These are phyloP conservation scores for Anaeramoeba flamelloides DNA, from an alignment of 78 protist genomes.

Conservation along the genomic window DNA sequence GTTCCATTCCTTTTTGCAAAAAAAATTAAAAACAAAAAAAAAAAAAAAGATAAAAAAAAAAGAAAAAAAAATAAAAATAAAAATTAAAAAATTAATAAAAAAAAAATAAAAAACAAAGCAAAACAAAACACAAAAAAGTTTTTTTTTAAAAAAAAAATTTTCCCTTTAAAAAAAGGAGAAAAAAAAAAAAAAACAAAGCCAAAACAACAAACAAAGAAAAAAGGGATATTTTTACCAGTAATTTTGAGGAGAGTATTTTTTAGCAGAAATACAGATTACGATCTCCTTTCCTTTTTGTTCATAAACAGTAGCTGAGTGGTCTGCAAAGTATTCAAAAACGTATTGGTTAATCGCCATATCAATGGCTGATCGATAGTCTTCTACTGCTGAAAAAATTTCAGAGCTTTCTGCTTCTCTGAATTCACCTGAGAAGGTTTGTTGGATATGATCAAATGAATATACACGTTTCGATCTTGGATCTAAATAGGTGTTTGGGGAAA, in stretches of 20 bases:
- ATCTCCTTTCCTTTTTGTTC: background rate
- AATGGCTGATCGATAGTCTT: background rate
- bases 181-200: too few species aligned
- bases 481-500: background rate
- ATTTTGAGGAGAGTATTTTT: background rate
- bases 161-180: background rate
- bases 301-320: background rate
- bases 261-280: background rate
- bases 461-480: background rate
- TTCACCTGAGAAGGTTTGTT: too few species aligned
- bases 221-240: too few species aligned
- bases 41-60: too few species aligned
- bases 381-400: too few species aligned
- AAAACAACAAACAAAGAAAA: too few species aligned
- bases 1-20: background rate
- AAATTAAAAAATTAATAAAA: background rate
- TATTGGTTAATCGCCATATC: background rate
- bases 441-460: too few species aligned
- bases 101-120: too few species aligned
- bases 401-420: too few species aligned
- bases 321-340: background rate
- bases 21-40: background rate
- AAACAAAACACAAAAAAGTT: too few species aligned
- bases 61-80: too few species aligned
- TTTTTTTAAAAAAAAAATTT: background rate